These are phyloP conservation scores for Venturia pyrina DNA, from an alignment of 2,329 filamentous ascomycete genomes.

Conservation along the genomic window DNA sequence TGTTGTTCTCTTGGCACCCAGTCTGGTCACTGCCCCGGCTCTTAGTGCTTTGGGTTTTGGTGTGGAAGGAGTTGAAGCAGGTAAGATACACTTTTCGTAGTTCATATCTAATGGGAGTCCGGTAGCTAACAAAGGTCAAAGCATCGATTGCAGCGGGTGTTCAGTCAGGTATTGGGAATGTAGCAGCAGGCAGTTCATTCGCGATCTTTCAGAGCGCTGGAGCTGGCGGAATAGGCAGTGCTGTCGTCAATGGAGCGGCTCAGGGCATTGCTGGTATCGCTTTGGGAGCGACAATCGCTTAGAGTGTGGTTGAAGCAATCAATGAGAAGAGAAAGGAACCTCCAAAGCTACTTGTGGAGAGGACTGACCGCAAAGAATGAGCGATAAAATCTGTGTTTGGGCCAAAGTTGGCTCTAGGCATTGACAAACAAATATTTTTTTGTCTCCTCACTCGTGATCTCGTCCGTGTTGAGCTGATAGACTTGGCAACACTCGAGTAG, in stretches of 20 bases:
- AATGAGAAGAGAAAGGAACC: neutral
- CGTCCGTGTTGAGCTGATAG: no score
- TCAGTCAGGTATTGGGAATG: constrained; percentile 1
- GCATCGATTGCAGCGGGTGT: neutral
- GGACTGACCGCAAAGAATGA: neutral
- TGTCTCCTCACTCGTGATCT: no score
- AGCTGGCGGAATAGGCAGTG: neutral
- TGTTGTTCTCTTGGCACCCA: neutral
- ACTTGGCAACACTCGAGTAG: no score
- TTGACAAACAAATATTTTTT: no score
- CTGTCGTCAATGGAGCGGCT: neutral
- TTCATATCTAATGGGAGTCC: no score
- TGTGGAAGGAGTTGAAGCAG: neutral
- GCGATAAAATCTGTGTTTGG: no score
- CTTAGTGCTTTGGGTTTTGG: constrained; percentile 1
- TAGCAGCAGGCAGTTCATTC: neutral
- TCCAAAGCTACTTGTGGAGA: no score
- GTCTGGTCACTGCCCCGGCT: neutral
- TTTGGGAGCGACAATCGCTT: neutral
- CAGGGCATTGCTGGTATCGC: neutral
- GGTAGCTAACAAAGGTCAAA: neutral
- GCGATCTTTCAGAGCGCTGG: constrained; percentile 5
- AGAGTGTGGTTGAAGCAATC: neutral
- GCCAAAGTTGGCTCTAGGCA: no score
- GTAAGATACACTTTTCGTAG: neutral